Base-by-base conservation (phyloP, 805 yeast species). In the Saccharomycopsis fermentans region DNA sequence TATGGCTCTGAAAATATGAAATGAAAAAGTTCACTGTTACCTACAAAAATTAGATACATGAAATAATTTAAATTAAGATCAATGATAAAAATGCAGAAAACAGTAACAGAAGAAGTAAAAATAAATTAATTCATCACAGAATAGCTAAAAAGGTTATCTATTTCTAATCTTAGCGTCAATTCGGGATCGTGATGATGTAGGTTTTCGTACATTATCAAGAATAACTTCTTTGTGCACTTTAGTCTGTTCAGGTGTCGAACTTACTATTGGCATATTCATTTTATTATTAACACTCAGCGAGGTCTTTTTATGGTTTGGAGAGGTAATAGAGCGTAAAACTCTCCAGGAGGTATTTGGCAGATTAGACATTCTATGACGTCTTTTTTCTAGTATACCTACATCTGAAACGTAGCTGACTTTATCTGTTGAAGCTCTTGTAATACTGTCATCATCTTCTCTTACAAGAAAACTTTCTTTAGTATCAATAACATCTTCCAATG, bases 281-380 rank as follows among this genome's bases (percentile, higher is more conserved):
- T 50, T 53, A 29, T 16, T 24, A 27, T 16, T 26, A 34, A 24
- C 19, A 24, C 11, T 39, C 17, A n/a, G 29, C n/a, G 55, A 34
- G 62, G 39, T 35, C 40, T 67, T 68, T 40, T 63, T 63, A 3
- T 67, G 56, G 17, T 63, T 62, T 53, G 71, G 71, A 29, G 71
- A 70, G 9, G 72, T 57, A 6, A 62, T 62, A 11, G 62, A 59
- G 3, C 64, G 24, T 19, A 62, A 43, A 6, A 62, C 64, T 34
- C 64, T 55, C 64, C 64, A 62, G 8, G 62, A 59, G 19, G 61
- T 55, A 26, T 53, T 59, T 5, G 62, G 60, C 34, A 55, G 43
- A 21, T 52, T 35, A 6, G 53, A 26, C 27, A 43, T 53, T 34
- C 56, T 39, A 43, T 57, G 55, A 16, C 59, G 57, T 51, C 60